A percentile compares a stretch with the other conserved stretches of the same genome.
Conservation (phyloP, 345 rosid genomes). For the Reutealis trisperma region DNA sequence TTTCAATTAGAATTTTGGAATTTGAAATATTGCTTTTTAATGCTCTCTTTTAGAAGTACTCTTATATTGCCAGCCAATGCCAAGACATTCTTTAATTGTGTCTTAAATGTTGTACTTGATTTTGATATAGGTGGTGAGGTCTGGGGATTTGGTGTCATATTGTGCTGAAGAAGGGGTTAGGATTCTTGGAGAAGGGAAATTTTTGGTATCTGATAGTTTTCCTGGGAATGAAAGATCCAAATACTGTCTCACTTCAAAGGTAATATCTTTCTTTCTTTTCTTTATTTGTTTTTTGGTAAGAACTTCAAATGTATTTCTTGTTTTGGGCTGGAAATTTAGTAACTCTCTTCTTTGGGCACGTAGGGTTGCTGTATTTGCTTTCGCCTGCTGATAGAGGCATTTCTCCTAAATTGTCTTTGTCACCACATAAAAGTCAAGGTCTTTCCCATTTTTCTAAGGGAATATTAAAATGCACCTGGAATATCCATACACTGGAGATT, state of each 20-base stretch:
- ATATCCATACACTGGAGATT: constrained; percentile 1
- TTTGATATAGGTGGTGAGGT: constrained; percentile 73
- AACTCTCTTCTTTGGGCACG: not conserved
- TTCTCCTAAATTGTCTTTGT: constrained; percentile 5
- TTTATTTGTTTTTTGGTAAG: not conserved
- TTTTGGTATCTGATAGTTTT: constrained; percentile 89
- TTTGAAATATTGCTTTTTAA: not conserved
- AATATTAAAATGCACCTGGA: constrained; percentile 1
- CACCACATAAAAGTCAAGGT: not conserved
- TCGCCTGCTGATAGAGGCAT: not conserved
- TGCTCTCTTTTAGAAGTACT: not conserved
- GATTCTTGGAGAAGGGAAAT: constrained; percentile 90
- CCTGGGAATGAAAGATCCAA: constrained; percentile 98
- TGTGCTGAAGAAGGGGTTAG: constrained; percentile 97
- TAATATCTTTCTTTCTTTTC: constrained; percentile 4
- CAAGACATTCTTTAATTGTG: not conserved
- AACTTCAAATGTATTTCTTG: constrained; percentile 64
- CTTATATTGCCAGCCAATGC: not conserved
- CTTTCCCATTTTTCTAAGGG: not conserved
- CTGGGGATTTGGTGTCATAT: constrained; percentile 92
- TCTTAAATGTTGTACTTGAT: not conserved
- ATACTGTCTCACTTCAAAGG: constrained; percentile 97
- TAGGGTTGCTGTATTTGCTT: not conserved
- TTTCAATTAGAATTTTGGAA: not conserved
- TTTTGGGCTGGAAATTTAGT: not conserved